Evolutionary conservation across 1,139 yeast genomes (phyloP).

Genomic region (Protomyces lactucae-debilis): DNA sequence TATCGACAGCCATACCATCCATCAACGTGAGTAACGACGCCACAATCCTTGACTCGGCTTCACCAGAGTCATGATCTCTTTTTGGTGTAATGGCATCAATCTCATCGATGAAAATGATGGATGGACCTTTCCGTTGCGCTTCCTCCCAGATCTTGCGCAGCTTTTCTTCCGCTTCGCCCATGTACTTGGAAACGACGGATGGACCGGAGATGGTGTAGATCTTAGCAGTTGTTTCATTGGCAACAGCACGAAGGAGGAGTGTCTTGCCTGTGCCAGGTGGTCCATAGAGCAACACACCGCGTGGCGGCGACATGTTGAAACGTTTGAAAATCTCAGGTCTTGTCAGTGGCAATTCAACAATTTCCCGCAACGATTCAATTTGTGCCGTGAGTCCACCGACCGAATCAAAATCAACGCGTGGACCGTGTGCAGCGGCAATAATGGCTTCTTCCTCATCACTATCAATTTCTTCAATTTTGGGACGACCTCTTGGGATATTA

Average conservation of each 20-base stretch:
- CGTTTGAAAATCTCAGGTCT: slow-evolving; percentile 70
- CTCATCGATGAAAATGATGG: slow-evolving; percentile 84
- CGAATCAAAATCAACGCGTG: slow-evolving; percentile 42
- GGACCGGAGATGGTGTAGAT: slow-evolving; percentile 84
- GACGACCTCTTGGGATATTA: slow-evolving; percentile 27
- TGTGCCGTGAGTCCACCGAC: slow-evolving; percentile 78
- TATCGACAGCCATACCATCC: slow-evolving; percentile 69
- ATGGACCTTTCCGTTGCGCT: slow-evolving; percentile 78
- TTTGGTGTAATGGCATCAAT: slow-evolving; percentile 86
- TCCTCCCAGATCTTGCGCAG: slow-evolving; percentile 76
- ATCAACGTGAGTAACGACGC: slow-evolving; percentile 80
- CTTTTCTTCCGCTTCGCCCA: slow-evolving; percentile 89
- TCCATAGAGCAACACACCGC: slow-evolving; percentile 86
- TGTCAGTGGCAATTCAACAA: slow-evolving; percentile 74
- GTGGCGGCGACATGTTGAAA: slow-evolving; percentile 85
- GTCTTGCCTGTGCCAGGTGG: slow-evolving; percentile 99
- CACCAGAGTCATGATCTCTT: slow-evolving; percentile 80
- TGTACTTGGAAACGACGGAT: slow-evolving; percentile 80
- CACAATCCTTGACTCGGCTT: slow-evolving; percentile 81
- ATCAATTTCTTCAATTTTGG: slow-evolving; percentile 31
- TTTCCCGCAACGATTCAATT: slow-evolving; percentile 55
- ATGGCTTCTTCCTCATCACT: slow-evolving; percentile 21
- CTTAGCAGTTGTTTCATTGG: slow-evolving; percentile 66
- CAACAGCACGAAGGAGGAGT: slow-evolving; percentile 76
- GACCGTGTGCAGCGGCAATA: neutral